Percentiles rank a stretch among this genome's conserved stretches.
These are phyloP conservation scores for Elsinoe perseae DNA, from an alignment of 2,329 filamentous ascomycete species.

Conservation along the genomic window DNA sequence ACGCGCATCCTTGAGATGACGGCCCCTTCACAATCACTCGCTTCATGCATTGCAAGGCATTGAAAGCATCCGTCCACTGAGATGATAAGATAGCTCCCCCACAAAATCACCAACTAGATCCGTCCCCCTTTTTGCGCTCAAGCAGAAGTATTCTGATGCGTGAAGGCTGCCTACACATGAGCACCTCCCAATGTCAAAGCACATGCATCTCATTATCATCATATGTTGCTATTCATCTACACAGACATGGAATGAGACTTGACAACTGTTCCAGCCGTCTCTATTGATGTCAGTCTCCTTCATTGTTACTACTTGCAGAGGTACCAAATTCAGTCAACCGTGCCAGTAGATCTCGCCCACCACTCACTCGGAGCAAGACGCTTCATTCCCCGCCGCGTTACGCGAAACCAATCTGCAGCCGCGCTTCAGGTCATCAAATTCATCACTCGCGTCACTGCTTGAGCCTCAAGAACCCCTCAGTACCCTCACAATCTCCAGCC, in stretches of 20 bases:
- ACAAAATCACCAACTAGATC: background rate
- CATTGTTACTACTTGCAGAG: background rate
- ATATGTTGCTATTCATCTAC: too few species aligned
- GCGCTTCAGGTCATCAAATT: constrained; percentile 2
- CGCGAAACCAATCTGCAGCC: background rate
- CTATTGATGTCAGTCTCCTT: background rate
- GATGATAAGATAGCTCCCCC: constrained; percentile 10
- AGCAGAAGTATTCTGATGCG: background rate
- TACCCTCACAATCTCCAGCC: background rate
- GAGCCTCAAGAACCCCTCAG: background rate
- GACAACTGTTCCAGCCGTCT: background rate
- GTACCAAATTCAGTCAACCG: background rate
- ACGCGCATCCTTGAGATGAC: constrained; percentile 5
- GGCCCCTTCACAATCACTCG: constrained; percentile 5
- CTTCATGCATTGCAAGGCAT: constrained; percentile 4
- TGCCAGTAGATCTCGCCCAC: background rate
- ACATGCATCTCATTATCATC: too few species aligned
- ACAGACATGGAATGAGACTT: too few species aligned
- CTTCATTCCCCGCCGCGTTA: background rate
- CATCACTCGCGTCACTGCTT: background rate
- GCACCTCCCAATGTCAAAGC: too few species aligned
- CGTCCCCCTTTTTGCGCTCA: background rate
- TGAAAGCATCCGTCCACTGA: background rate
- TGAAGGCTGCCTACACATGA: background rate
- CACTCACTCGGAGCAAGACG: background rate